Conservation (phyloP, 768 basidiomycete species). For the Suillus clintonianus region DNA sequence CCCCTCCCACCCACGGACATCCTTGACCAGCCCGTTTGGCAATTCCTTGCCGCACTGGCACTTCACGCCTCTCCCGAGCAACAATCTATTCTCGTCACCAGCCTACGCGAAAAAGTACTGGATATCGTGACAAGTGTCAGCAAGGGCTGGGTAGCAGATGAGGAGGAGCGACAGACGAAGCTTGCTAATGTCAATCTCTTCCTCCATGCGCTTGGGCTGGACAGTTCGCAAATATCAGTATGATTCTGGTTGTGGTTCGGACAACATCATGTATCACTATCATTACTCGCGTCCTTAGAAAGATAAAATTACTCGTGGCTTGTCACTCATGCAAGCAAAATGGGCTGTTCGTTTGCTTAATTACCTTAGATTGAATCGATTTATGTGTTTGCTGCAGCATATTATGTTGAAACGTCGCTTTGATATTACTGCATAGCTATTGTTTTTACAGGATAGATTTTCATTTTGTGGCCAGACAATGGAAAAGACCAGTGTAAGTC, state of each 20-base stretch:
- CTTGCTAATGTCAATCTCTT: slow-evolving; percentile 93
- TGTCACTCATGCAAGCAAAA: neutral
- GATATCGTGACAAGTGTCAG: slow-evolving; percentile 83
- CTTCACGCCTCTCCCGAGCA: slow-evolving; percentile 83
- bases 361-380: neutral
- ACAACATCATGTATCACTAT: neutral
- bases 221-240: slow-evolving; percentile 70
- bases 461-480: neutral
- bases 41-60: slow-evolving; percentile 87
- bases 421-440: neutral
- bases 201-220: slow-evolving; percentile 75
- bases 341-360: neutral
- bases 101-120: slow-evolving; percentile 89
- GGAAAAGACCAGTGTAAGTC: neutral
- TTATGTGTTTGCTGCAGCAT: neutral
- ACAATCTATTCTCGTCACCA: slow-evolving; percentile 83
- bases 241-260: slow-evolving; percentile 15
- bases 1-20: slow-evolving; percentile 52
- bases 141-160: slow-evolving; percentile 70
- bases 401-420: neutral
- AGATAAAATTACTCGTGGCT: slow-evolving; percentile 5
- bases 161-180: slow-evolving; percentile 75
- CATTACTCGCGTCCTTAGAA: neutral
- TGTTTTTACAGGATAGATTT: neutral
- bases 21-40: slow-evolving; percentile 92